Conservation (phyloP, 1,284 basidiomycete species). For the Caloboletus inedulis region DNA sequence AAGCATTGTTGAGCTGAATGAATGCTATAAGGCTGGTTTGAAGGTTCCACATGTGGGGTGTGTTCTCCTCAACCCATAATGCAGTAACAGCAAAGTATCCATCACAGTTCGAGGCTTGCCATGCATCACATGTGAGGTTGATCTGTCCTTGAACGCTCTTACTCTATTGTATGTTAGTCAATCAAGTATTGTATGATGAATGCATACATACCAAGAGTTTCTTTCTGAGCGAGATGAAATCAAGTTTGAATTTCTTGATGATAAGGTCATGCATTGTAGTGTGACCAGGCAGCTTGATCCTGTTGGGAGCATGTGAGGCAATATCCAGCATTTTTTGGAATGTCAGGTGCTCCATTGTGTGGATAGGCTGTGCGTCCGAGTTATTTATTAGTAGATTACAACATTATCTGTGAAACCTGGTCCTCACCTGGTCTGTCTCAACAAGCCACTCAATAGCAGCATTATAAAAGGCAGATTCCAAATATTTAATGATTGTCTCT, state of each 20-base stretch:
- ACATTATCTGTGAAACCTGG: neutral
- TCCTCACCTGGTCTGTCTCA: constrained; percentile 29
- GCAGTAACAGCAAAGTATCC: constrained; percentile 4
- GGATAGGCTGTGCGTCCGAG: neutral
- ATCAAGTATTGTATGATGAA: neutral
- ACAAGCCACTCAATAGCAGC: constrained; percentile 31
- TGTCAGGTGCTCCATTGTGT: neutral
- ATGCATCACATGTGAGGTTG: constrained; percentile 8
- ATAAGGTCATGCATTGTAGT: neutral
- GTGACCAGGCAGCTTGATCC: neutral
- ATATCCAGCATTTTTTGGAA: constrained; percentile 1
- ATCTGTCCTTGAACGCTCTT: neutral
- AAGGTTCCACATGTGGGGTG: neutral
- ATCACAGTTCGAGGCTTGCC: constrained; percentile 7
- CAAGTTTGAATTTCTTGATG: constrained; percentile 2
- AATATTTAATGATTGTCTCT: constrained; percentile 13
- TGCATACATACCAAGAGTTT: neutral
- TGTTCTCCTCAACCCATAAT: constrained; percentile 2
- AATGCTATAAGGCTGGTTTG: neutral
- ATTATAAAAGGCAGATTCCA: constrained; percentile 15
- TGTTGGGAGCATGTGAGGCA: neutral
- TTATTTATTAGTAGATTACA: neutral
- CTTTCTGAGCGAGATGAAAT: constrained; percentile 1
- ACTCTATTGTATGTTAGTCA: constrained; percentile 1
- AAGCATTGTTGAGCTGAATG: constrained; percentile 2